A percentile compares a stretch with the other conserved stretches of the same genome.
Conservation (phyloP, 2,329 filamentous ascomycete genomes). For the Talaromyces sp. region DNA sequence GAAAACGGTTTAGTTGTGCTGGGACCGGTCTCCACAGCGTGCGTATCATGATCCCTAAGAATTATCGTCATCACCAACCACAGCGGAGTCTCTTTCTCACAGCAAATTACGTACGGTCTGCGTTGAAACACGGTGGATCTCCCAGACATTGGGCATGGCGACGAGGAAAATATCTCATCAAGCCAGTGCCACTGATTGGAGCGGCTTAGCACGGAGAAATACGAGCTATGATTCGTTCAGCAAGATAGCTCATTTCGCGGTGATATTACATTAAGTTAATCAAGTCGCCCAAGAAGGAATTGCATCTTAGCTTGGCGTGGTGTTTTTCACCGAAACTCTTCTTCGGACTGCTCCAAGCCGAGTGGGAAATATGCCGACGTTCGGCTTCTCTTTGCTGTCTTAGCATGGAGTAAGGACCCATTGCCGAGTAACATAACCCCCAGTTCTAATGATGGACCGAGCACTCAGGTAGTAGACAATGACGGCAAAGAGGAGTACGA, state of each 20-base stretch:
- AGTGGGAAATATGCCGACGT: neutral
- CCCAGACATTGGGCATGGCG: no score
- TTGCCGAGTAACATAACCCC: neutral
- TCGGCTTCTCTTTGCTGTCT: neutral
- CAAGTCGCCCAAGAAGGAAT: neutral
- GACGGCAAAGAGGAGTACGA: neutral
- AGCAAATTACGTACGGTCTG: conserved; percentile 2
- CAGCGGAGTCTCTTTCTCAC: neutral
- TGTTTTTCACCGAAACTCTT: neutral
- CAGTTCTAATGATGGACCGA: neutral
- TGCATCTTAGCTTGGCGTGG: neutral
- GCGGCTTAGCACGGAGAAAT: neutral
- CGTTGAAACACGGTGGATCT: conserved; percentile 12
- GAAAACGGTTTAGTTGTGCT: conserved; percentile 18
- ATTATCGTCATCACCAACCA: conserved; percentile 33
- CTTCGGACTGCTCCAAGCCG: conserved; percentile 10
- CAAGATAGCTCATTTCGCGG: no score
- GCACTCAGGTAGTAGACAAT: neutral
- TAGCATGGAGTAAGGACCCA: neutral
- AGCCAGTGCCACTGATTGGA: conserved; percentile 1
- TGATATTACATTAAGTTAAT: no score
- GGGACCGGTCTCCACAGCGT: conserved; percentile 23
- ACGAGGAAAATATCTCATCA: no score
- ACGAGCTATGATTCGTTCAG: neutral
- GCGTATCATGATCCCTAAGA: conserved; percentile 33